Conservation (phyloP, 2,329 filamentous ascomycete genomes). For the Orbilia oligospora region DNA sequence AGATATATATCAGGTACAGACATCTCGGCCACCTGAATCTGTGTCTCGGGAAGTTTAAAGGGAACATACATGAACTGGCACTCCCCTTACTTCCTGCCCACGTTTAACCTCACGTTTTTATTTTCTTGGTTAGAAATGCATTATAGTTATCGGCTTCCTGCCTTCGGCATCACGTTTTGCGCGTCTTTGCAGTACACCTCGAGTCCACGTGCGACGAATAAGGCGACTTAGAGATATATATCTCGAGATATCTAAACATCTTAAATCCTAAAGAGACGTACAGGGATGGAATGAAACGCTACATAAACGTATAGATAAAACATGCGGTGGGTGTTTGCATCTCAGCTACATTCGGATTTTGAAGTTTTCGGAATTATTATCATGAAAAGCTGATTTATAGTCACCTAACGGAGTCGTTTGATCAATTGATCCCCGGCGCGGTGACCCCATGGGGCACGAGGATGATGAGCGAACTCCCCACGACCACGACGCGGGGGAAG, state of each 20-base stretch:
- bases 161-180: constrained; percentile 14
- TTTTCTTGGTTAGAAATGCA: too few relatives aligned
- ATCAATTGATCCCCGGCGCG: too few relatives aligned
- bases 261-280: not conserved
- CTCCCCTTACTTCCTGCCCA: constrained; percentile 23
- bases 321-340: constrained; percentile 3
- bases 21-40: constrained; percentile 16
- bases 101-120: not conserved
- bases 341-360: not conserved
- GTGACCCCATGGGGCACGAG: too few relatives aligned
- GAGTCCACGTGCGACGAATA: constrained; percentile 11
- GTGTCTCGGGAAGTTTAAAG: constrained; percentile 24
- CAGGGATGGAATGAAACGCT: not conserved
- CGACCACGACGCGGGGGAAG: not conserved
- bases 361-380: not conserved
- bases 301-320: too few relatives aligned
- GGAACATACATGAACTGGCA: constrained; percentile 9
- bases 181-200: constrained; percentile 5
- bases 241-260: not conserved
- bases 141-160: constrained; percentile 19
- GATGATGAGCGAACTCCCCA: too few relatives aligned
- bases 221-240: not conserved
- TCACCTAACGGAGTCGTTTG: too few relatives aligned
- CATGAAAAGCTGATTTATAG: too few relatives aligned
- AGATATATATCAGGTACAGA: constrained; percentile 5